phyloP scores from a whole-genome alignment of 352 stramenopile genomes.

The Phytopythium vexans region DNA sequence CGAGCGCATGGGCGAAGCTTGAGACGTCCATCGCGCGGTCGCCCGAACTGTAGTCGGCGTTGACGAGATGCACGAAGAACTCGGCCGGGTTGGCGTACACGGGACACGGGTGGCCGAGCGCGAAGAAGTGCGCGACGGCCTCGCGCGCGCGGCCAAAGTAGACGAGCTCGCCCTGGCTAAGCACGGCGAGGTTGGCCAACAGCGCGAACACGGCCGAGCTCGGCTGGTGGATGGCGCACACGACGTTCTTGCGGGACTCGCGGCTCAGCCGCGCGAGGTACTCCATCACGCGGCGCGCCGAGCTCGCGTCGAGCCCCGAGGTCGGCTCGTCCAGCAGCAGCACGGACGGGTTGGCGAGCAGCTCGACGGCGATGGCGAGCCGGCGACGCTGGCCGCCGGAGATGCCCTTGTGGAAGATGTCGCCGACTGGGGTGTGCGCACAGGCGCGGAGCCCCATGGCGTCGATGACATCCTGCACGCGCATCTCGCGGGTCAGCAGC shows the following conservation, averaged over 20 bases:
- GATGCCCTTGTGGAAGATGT: conserved; percentile 85
- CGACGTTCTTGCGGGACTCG: conserved; percentile 59
- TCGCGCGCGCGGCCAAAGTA: conserved; percentile 85
- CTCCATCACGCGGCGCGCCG: conserved; percentile 88
- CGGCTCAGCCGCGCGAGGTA: conserved; percentile 43
- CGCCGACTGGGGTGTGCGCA: conserved; percentile 63
- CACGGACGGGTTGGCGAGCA: conserved; percentile 93
- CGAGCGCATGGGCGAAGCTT: conserved; percentile 27
- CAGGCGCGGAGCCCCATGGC: conserved; percentile 61
- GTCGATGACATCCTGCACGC: conserved; percentile 64
- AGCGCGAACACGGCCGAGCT: conserved; percentile 66
- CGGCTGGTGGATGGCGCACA: conserved; percentile 87
- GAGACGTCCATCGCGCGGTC: conserved; percentile 21
- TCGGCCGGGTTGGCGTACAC: conserved; percentile 68
- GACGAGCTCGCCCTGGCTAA: conserved; percentile 74
- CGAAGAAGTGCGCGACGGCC: conserved; percentile 45
- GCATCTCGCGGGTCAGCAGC: conserved; percentile 35
- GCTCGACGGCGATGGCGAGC: conserved; percentile 91
- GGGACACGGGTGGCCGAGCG: conserved; percentile 47
- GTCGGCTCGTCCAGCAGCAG: conserved; percentile 95
- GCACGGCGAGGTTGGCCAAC: conserved; percentile 62
- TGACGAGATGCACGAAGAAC: conserved; percentile 64
- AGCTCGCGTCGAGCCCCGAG: conserved; percentile 86
- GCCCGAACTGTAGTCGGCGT: conserved; percentile 42
- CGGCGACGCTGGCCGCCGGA: conserved; percentile 88